Conservation (phyloP, 768 basidiomycete species). For the Agrocybe praecox region DNA sequence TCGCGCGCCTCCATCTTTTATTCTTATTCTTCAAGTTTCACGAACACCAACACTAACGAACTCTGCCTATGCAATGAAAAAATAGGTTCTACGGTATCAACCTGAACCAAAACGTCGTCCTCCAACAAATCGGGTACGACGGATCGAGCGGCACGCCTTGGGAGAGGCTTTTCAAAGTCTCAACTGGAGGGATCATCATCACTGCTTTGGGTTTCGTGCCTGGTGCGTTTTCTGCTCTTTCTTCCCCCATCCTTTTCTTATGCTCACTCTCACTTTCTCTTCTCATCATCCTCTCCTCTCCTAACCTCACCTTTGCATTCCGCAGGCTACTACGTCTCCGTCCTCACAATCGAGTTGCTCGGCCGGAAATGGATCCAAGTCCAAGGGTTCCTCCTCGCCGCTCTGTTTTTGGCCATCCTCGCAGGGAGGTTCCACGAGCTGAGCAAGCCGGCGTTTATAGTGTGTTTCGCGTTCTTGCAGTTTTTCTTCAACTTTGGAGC, state of each 20-base stretch:
- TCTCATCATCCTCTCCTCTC: no score
- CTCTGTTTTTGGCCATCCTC: conserved; percentile 69
- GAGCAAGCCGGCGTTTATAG: conserved; percentile 63
- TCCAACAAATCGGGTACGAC: conserved; percentile 70
- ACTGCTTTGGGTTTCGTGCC: conserved; percentile 79
- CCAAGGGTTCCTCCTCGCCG: conserved; percentile 70
- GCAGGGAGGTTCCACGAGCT: conserved; percentile 65
- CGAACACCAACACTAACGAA: neutral
- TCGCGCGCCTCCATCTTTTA: no score
- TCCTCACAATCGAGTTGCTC: conserved; percentile 71
- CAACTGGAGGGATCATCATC: conserved; percentile 71
- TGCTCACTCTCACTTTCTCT: neutral
- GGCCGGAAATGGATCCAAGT: conserved; percentile 79
- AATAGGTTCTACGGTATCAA: conserved; percentile 79
- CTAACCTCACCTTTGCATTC: no score
- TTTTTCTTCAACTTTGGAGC: conserved; percentile 88
- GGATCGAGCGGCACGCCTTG: conserved; percentile 59
- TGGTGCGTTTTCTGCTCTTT: conserved; percentile 33
- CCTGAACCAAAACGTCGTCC: conserved; percentile 75
- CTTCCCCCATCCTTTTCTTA: neutral
- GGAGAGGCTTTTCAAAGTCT: conserved; percentile 68
- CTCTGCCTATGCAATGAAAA: no score
- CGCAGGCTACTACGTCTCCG: conserved; percentile 73
- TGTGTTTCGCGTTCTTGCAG: conserved; percentile 73
- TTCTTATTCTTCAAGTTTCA: no score